Evolutionary conservation across 2,329 filamentous ascomycete species (phyloP).

Genomic region (Dothistroma pini): DNA sequence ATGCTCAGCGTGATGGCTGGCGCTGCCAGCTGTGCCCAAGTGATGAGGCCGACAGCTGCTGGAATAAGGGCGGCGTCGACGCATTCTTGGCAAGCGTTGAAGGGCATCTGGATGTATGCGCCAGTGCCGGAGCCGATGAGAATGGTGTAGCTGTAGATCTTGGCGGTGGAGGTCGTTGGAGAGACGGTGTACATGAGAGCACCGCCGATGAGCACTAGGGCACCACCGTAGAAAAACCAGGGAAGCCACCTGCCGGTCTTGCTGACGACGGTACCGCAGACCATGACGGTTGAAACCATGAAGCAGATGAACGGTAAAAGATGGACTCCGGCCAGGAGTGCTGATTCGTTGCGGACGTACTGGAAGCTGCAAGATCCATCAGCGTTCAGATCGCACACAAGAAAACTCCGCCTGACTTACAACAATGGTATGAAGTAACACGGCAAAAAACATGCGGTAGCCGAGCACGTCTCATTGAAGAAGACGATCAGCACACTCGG

Average conservation of each 20-base stretch:
- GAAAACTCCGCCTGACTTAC: neutral
- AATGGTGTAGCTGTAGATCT: constrained; percentile 14
- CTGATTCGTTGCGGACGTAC: constrained; percentile 45
- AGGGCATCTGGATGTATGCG: constrained; percentile 10
- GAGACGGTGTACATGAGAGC: constrained; percentile 14
- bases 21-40: constrained; percentile 9
- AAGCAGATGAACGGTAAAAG: constrained; percentile 36
- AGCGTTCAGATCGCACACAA: neutral
- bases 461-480: constrained; percentile 36
- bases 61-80: neutral
- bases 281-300: constrained; percentile 5
- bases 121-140: constrained; percentile 15
- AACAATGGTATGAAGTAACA: constrained; percentile 53
- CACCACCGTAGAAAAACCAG: constrained; percentile 14
- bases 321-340: constrained; percentile 41
- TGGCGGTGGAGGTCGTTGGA: constrained; percentile 10
- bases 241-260: constrained; percentile 1
- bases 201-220: constrained; percentile 11
- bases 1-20: constrained; percentile 12
- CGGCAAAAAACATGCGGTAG: constrained; percentile 20
- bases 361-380: constrained; percentile 42
- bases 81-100: constrained; percentile 3
- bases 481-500: constrained; percentile 45
- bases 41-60: constrained; percentile 10
- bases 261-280: constrained; percentile 1